These are phyloP conservation scores for Aspergillus saccharolyticus DNA, from an alignment of 495 filamentous ascomycete genomes.

Conservation along the genomic window DNA sequence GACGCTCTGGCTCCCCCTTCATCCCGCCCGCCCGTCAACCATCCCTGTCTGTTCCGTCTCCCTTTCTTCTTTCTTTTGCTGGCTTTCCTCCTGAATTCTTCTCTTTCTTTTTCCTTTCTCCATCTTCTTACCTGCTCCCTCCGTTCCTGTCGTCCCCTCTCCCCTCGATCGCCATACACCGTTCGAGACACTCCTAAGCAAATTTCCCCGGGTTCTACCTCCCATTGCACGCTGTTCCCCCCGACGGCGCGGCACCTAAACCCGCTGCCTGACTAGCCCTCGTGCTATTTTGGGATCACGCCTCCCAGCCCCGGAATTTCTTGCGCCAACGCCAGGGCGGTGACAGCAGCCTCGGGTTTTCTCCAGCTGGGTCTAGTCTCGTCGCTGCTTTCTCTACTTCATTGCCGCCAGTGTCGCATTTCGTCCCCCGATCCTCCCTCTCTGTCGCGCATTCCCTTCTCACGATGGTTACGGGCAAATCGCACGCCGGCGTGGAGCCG, in stretches of 20 bases:
- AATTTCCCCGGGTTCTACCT: conserved; percentile 7
- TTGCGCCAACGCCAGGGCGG: conserved; percentile 29
- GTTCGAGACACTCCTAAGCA: background rate
- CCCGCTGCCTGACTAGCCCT: conserved; percentile 18
- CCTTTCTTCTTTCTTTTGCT: conserved; percentile 12
- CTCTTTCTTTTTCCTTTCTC: conserved; percentile 6
- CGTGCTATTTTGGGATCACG: conserved; percentile 35
- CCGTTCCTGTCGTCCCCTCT: conserved; percentile 4
- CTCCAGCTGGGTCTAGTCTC: conserved; percentile 1
- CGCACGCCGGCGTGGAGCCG: conserved; percentile 35
- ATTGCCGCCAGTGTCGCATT: conserved; percentile 6
- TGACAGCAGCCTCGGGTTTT: conserved; percentile 26
- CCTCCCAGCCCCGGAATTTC: conserved; percentile 36
- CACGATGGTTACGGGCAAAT: conserved; percentile 43
- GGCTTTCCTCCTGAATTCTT: conserved; percentile 14
- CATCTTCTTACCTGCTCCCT: conserved; percentile 1
- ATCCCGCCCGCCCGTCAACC: conserved; percentile 1
- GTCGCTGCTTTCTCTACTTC: conserved; percentile 3
- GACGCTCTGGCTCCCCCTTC: conserved; percentile 12
- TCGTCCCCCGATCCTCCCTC: background rate
- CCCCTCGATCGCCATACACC: conserved; percentile 2
- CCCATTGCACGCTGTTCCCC: conserved; percentile 8
- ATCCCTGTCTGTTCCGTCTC: conserved; percentile 9
- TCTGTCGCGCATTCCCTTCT: conserved; percentile 12
- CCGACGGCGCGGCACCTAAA: conserved; percentile 20